These are phyloP conservation scores for Trametes polyzona DNA, from an alignment of 1,284 basidiomycete species.

Conservation along the genomic window DNA sequence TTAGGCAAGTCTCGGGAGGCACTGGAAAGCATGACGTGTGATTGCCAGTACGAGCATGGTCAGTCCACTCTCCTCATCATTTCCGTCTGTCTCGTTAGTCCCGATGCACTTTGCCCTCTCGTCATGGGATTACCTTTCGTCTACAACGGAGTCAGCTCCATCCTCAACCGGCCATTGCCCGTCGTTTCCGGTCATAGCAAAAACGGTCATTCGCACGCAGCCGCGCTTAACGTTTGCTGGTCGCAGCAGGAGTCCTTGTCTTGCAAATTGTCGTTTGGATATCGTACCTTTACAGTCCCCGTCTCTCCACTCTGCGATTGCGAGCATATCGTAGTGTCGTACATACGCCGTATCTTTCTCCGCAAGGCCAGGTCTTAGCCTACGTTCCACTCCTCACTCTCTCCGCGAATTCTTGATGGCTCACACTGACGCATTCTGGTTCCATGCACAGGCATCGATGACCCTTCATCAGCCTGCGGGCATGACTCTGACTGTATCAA, in stretches of 20 bases:
- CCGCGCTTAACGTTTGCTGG: neutral
- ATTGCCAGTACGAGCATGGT: slow-evolving; percentile 86
- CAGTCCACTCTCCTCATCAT: slow-evolving; percentile 44
- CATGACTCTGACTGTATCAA: slow-evolving; percentile 95
- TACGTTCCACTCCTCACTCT: too few species aligned
- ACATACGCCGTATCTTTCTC: too few species aligned
- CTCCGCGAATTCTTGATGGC: neutral
- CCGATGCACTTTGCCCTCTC: neutral
- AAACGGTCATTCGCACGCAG: slow-evolving; percentile 4
- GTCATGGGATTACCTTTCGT: neutral
- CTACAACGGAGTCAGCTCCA: neutral
- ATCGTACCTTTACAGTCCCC: neutral
- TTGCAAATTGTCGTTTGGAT: neutral
- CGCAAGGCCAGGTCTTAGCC: too few species aligned
- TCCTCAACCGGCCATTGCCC: neutral
- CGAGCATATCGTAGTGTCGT: too few species aligned
- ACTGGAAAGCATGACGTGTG: slow-evolving; percentile 92
- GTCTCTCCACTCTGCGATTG: too few species aligned
- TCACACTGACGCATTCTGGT: neutral
- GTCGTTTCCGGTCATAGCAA: neutral
- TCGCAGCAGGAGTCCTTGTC: neutral
- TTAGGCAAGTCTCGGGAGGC: slow-evolving; percentile 88
- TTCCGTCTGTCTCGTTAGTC: neutral
- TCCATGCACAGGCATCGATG: slow-evolving; percentile 53
- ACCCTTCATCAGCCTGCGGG: slow-evolving; percentile 79